phyloP scores from a whole-genome alignment of 208 protist species.

The Kentomonas sorsogonicus region DNA sequence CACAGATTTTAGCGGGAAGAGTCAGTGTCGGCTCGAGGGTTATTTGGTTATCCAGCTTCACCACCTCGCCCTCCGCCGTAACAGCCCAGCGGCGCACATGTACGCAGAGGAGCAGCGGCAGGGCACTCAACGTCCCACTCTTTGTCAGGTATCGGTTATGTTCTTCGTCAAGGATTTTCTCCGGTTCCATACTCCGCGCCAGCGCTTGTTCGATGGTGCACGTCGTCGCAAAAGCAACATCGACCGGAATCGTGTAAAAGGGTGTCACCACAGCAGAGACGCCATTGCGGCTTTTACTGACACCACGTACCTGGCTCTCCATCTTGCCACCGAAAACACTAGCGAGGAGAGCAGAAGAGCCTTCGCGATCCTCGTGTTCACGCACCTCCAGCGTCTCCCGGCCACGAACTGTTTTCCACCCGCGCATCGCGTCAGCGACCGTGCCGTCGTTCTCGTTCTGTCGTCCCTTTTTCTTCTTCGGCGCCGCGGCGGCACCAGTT shows the following conservation, averaged over 20 bases:
- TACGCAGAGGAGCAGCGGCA: slow-evolving; percentile 64
- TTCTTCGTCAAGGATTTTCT: slow-evolving; percentile 54
- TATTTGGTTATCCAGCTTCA: slow-evolving; percentile 81
- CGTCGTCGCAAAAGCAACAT: slow-evolving; percentile 52
- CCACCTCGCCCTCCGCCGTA: slow-evolving; percentile 74
- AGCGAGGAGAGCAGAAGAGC: slow-evolving; percentile 42
- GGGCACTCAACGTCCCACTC: slow-evolving; percentile 35
- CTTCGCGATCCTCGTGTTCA: slow-evolving; percentile 34
- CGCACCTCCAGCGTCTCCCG: slow-evolving; percentile 51
- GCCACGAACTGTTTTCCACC: slow-evolving; percentile 65
- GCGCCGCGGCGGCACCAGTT: no score
- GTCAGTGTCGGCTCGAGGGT: slow-evolving; percentile 38
- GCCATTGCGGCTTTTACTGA: slow-evolving; percentile 35
- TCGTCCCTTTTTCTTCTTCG: not conserved
- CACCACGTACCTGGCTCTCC: slow-evolving; percentile 69
- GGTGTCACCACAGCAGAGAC: slow-evolving; percentile 59
- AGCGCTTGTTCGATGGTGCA: slow-evolving; percentile 69
- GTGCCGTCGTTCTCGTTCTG: not conserved
- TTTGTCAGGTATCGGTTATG: slow-evolving; percentile 56
- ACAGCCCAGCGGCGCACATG: slow-evolving; percentile 78
- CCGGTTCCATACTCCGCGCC: slow-evolving; percentile 45
- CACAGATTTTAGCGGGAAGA: slow-evolving; percentile 58
- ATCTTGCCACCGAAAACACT: slow-evolving; percentile 59
- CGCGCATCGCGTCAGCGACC: no score
- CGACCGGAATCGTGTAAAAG: slow-evolving; percentile 60